Conservation (phyloP, 176 grass and related monocot genomes). For the Avena eriantha region DNA sequence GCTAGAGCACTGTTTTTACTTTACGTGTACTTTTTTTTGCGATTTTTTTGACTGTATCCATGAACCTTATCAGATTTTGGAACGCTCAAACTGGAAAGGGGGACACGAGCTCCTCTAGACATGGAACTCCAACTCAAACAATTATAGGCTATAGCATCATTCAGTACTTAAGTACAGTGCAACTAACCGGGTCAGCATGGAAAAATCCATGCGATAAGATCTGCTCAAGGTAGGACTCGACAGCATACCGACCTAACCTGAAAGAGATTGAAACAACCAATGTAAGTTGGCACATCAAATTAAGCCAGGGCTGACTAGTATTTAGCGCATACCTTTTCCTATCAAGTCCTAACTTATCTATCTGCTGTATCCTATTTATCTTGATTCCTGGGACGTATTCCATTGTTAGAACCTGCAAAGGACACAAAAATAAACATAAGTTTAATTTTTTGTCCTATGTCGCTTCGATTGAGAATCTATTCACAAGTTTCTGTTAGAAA, state of each 20-base stretch:
- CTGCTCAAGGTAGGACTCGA: conserved; percentile 98
- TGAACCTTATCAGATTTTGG: too few species aligned
- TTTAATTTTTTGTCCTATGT: neutral
- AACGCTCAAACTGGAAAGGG: conserved; percentile 10
- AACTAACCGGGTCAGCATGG: conserved; percentile 95
- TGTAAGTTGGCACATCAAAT: conserved; percentile 38
- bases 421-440: conserved; percentile 25
- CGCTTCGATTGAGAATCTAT: conserved; percentile 32
- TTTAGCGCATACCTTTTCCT: conserved; percentile 73
- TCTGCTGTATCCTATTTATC: conserved; percentile 99
- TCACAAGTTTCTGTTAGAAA: conserved; percentile 42
- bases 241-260: conserved; percentile 94
- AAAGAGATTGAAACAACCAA: conserved; percentile 44
- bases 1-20: too few species aligned
- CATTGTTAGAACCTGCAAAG: conserved; percentile 92
- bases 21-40: too few species aligned
- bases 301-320: conserved; percentile 5
- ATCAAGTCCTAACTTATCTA: conserved; percentile 96
- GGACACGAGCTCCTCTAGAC: neutral
- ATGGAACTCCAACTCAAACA: neutral
- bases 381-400: conserved; percentile 99
- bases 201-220: conserved; percentile 99
- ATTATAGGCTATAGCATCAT: conserved; percentile 1
- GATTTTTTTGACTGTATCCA: too few species aligned
- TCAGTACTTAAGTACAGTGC: conserved; percentile 11